A percentile compares a stretch with the other conserved stretches of the same genome.
Conservation (phyloP, 805 yeast species). For the Wickerhamomyces bisporus region DNA sequence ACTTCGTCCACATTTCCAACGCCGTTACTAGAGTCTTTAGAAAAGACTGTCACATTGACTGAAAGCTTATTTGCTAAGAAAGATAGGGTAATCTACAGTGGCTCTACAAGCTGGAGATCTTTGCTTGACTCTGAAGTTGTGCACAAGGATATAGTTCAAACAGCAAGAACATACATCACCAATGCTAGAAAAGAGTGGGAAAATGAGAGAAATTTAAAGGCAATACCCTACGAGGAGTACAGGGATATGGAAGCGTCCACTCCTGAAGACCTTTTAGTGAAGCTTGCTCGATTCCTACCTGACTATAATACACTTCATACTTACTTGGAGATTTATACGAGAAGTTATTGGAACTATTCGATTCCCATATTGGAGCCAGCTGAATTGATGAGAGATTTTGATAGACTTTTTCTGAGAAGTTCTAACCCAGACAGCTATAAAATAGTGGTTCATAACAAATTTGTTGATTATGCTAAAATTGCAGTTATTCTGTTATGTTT, state of each 20-base stretch:
- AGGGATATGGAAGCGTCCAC: slow-evolving; percentile 5
- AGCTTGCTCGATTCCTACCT: slow-evolving; percentile 16
- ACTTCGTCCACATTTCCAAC: neutral
- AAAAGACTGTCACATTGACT: slow-evolving; percentile 4
- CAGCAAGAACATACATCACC: slow-evolving; percentile 9
- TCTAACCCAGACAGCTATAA: slow-evolving; percentile 3
- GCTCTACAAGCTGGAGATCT: slow-evolving; percentile 21
- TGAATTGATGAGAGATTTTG: slow-evolving; percentile 13
- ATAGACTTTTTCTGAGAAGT: slow-evolving; percentile 8
- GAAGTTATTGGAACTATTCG: slow-evolving; percentile 13
- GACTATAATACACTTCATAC: slow-evolving; percentile 11
- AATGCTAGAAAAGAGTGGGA: slow-evolving; percentile 21
- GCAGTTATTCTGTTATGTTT: slow-evolving; percentile 13
- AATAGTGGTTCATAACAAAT: slow-evolving; percentile 7
- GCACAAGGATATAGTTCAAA: slow-evolving; percentile 7
- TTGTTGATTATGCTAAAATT: slow-evolving; percentile 17
- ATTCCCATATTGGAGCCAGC: slow-evolving; percentile 15
- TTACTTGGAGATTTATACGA: slow-evolving; percentile 11
- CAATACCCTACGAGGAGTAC: slow-evolving; percentile 6
- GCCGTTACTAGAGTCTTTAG: neutral
- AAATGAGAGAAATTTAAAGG: slow-evolving; percentile 10
- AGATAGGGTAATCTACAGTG: slow-evolving; percentile 13
- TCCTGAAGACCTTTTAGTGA: slow-evolving; percentile 10
- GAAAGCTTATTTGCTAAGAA: slow-evolving; percentile 7
- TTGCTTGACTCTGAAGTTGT: slow-evolving; percentile 4